Base-by-base conservation (phyloP, 148 eudicot species). In the Persicaria tinctoria region DNA sequence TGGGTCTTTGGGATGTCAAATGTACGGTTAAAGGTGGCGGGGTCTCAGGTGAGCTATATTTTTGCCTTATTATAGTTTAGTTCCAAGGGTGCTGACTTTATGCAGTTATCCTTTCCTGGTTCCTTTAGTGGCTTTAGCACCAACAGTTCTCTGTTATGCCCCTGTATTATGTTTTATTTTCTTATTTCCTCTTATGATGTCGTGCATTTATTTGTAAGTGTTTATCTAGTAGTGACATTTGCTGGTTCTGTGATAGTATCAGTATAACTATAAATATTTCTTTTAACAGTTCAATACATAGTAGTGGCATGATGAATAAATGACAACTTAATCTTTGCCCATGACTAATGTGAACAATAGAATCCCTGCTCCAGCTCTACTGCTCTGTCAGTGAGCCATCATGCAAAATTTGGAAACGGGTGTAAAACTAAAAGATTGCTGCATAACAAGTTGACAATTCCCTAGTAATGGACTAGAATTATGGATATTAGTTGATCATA, bases 1-100 rank as follows among this genome's bases (percentile, higher is more conserved):
- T 92, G 83, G 98, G 98, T 41, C 87, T 84, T 76, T 90, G 96
- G 96, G 96, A 94, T 81, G 76, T 92, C 51, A 89, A 69, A 71
- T 94, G 98, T 83, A 91, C 96, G 59, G 98, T 94, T 57, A 91
- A 94, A 85, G 98, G 98, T 76, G 98, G 98, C 51, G 98, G 98
- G 74, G 62, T 80, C 62, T 80, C 97, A 84, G 98, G 98, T 93
- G 59, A 82, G 82, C 62, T 73, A 53, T 51, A 73, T 72, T 46
- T 16, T 71, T 48, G 74, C 55, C 9, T 16, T 17, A 13, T 1
- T 50, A 48, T 12, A 5, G 38, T 47, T 71, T 71, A 46, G 14
- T 71, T 71, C 16, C 44, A 1, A 11, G 48, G 27, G 62, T 32
- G 62, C 47, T 53, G 41, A 14, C 8, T 27, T 27, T 2, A 16